phyloP scores from a whole-genome alignment of 768 basidiomycete species.

The Daedalea quercina region DNA sequence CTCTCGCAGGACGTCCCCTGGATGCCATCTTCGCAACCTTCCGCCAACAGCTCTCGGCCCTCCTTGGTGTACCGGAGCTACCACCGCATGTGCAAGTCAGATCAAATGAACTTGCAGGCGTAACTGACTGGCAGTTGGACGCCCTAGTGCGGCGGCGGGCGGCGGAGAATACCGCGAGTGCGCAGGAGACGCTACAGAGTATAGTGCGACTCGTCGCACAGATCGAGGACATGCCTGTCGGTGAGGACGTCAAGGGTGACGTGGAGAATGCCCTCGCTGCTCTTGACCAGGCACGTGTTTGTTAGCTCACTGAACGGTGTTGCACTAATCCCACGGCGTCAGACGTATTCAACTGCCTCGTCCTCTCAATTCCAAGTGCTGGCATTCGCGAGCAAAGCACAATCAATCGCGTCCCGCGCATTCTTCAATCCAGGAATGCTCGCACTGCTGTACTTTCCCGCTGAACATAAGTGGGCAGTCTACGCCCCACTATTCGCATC shows the following conservation, averaged over 20 bases:
- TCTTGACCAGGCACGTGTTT: slow-evolving; percentile 57
- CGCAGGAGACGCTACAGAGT: slow-evolving; percentile 70
- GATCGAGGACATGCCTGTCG: slow-evolving; percentile 91
- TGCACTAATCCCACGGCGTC: neutral
- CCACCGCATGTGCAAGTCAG: slow-evolving; percentile 38
- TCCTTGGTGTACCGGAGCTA: slow-evolving; percentile 74
- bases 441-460: slow-evolving; percentile 92
- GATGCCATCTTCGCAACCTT: slow-evolving; percentile 56
- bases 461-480: slow-evolving; percentile 96
- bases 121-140: slow-evolving; percentile 75
- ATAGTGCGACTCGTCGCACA: slow-evolving; percentile 80
- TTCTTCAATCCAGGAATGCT: slow-evolving; percentile 98
- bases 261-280: slow-evolving; percentile 64
- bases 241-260: slow-evolving; percentile 65
- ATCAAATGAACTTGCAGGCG: neutral
- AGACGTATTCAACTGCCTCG: slow-evolving; percentile 26
- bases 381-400: slow-evolving; percentile 53
- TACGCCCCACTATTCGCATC: slow-evolving; percentile 95
- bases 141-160: slow-evolving; percentile 66
- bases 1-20: slow-evolving; percentile 40
- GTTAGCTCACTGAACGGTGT: neutral
- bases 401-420: slow-evolving; percentile 68
- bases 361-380: slow-evolving; percentile 42
- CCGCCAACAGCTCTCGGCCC: slow-evolving; percentile 59
- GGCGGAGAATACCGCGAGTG: slow-evolving; percentile 58